These are phyloP conservation scores for Cyphellophora europaea DNA, from an alignment of 2,329 filamentous ascomycete species.

Conservation along the genomic window DNA sequence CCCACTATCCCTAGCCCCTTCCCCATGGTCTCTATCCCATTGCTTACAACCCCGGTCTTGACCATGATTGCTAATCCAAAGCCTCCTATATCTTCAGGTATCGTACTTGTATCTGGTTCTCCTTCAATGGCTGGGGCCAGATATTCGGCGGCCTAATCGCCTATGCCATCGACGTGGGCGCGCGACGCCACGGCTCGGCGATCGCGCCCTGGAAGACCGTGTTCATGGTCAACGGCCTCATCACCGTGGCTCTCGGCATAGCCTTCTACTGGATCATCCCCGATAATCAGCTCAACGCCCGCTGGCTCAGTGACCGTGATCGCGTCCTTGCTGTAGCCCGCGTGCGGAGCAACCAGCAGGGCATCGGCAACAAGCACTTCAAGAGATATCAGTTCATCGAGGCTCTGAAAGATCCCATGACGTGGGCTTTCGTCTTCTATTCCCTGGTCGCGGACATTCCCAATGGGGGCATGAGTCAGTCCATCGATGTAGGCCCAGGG, in stretches of 20 bases:
- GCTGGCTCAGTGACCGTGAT: conserved; percentile 57
- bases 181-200: conserved; percentile 42
- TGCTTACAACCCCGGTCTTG: too few relatives aligned
- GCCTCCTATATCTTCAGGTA: too few relatives aligned
- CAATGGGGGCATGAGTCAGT: conserved; percentile 50
- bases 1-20: too few relatives aligned
- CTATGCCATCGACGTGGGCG: conserved; percentile 39
- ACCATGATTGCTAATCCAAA: too few relatives aligned
- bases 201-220: conserved; percentile 60
- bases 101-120: conserved; percentile 22
- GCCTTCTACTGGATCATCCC: conserved; percentile 45
- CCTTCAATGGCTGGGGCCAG: conserved; percentile 24
- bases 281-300: conserved; percentile 51
- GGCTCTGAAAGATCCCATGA: conserved; percentile 44
- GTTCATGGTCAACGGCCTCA: conserved; percentile 44
- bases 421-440: conserved; percentile 48
- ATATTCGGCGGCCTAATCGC: conserved; percentile 37
- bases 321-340: conserved; percentile 60
- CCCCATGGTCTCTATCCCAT: too few relatives aligned
- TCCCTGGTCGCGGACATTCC: conserved; percentile 41
- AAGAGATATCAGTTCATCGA: conserved; percentile 44
- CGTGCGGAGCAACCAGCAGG: conserved; percentile 65
- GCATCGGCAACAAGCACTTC: conserved; percentile 61
- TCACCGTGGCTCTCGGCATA: conserved; percentile 40
- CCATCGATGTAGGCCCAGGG: too few relatives aligned